Conservation (phyloP, 495 filamentous ascomycete species). For the Neurospora cerealis region DNA sequence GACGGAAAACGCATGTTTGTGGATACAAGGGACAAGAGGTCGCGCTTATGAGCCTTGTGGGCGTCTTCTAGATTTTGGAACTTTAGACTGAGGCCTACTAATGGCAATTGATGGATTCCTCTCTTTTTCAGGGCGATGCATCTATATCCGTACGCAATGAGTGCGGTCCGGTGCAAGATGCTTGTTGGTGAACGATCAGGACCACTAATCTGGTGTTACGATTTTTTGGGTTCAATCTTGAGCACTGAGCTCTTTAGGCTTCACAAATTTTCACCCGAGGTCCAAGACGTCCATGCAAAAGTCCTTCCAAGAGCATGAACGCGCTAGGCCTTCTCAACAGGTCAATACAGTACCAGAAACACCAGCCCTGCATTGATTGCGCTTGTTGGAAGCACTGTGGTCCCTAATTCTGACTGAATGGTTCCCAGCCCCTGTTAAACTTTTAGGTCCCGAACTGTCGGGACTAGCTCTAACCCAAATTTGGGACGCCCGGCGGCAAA, state of each 20-base stretch:
- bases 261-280: background rate
- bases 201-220: background rate
- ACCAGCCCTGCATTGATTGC: background rate
- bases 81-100: background rate
- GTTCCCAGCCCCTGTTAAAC: background rate
- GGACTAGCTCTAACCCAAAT: background rate
- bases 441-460: background rate
- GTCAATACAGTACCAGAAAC: background rate
- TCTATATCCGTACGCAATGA: background rate
- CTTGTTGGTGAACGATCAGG: background rate
- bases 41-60: background rate
- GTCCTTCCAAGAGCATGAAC: background rate
- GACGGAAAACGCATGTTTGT: background rate
- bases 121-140: background rate
- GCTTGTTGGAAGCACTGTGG: background rate
- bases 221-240: background rate
- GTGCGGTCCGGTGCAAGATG: background rate
- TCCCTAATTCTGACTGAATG: background rate
- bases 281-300: background rate
- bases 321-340: background rate
- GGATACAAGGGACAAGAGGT: background rate
- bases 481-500: background rate
- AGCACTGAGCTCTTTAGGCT: background rate
- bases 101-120: background rate
- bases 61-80: background rate